Evolutionary conservation across 257 asterid species (phyloP).

Genomic region (Solanum medicagineum): DNA sequence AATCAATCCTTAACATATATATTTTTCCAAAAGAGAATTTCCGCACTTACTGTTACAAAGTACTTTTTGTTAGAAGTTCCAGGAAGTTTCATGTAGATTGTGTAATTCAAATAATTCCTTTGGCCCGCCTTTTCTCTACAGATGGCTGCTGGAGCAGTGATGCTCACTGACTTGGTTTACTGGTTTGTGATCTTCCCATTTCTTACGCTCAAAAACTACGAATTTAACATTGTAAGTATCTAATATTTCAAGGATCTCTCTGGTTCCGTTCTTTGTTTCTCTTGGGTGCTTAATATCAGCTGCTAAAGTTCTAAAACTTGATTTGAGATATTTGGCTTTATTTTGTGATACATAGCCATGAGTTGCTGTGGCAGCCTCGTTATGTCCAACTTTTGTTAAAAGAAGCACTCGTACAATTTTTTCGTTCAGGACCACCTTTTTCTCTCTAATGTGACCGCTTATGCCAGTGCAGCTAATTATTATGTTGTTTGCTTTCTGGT

Average conservation of each 20-base stretch:
- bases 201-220: constrained; percentile 58
- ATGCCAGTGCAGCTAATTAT: background rate
- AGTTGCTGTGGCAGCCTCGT: background rate
- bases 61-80: background rate
- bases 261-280: background rate
- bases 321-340: background rate
- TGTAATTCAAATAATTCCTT: background rate
- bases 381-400: background rate
- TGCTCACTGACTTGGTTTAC: constrained; percentile 67
- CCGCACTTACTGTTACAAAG: background rate
- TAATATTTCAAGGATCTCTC: background rate
- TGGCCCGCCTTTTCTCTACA: constrained; percentile 9
- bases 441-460: background rate
- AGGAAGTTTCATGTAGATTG: background rate
- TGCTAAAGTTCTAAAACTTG: background rate
- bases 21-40: background rate
- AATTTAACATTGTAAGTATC: constrained; percentile 68
- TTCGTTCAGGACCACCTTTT: background rate
- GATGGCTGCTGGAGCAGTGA: constrained; percentile 91
- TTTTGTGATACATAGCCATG: background rate
- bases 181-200: constrained; percentile 81
- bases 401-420: background rate
- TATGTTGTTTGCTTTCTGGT: background rate
- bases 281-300: background rate
- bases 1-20: background rate